Percentiles rank a stretch among this genome's conserved stretches.
Conservation (phyloP, 1,284 basidiomycete genomes). For the Irpex sp. region DNA sequence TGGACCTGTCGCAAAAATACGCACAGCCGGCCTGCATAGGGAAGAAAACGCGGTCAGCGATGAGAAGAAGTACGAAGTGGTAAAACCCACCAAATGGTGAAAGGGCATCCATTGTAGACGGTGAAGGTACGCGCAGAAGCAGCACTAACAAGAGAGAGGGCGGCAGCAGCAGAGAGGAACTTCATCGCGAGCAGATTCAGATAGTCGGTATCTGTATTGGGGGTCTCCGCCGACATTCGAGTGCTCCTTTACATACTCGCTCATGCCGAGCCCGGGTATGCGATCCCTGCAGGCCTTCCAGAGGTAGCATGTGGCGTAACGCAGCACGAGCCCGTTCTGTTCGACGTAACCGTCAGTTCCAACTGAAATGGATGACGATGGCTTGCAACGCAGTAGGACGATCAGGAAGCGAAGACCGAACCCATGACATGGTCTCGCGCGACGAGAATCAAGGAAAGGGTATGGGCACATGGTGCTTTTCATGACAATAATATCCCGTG, state of each 20-base stretch:
- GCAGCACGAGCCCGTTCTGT: neutral
- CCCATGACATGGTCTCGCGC: neutral
- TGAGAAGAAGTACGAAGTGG: neutral
- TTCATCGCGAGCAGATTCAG: slow-evolving; percentile 7
- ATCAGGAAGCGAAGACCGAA: neutral
- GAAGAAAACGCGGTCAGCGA: neutral
- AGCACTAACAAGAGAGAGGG: slow-evolving; percentile 10
- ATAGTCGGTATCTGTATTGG: neutral
- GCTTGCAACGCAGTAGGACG: too few species aligned
- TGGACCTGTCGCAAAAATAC: neutral
- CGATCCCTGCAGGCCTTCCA: neutral
- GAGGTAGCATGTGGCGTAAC: neutral
- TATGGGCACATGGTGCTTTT: neutral
- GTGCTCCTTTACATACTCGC: neutral
- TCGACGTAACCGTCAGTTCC: neutral
- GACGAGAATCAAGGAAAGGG: neutral
- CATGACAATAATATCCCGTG: neutral
- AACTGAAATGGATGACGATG: neutral
- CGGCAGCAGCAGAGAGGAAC: slow-evolving; percentile 7
- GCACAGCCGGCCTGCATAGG: slow-evolving; percentile 29
- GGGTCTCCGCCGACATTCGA: neutral
- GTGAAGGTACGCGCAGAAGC: slow-evolving; percentile 23
- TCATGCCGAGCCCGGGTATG: neutral
- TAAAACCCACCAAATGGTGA: slow-evolving; percentile 27
- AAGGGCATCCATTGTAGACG: slow-evolving; percentile 27